A percentile compares a stretch with the other conserved stretches of the same genome.
These are phyloP conservation scores for Amyloporia xantha DNA, from an alignment of 768 basidiomycete genomes.

Conservation along the genomic window DNA sequence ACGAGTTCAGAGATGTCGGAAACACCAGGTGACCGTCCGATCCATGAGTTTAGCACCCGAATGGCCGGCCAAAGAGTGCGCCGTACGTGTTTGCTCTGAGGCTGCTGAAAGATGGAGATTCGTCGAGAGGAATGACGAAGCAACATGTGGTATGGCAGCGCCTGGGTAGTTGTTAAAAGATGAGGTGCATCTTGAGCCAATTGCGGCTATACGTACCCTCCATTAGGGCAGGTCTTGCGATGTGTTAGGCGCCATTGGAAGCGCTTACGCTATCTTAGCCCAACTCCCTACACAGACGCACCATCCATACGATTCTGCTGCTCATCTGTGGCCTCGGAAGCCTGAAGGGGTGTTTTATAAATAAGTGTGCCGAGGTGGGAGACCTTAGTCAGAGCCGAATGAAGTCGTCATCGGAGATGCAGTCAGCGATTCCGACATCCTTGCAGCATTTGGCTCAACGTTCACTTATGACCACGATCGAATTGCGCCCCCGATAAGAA, in stretches of 20 bases:
- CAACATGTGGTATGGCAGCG: conserved; percentile 48
- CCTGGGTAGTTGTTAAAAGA: conserved; percentile 67
- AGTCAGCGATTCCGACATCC: no score
- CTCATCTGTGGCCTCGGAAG: no score
- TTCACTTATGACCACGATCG: neutral
- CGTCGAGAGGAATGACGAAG: conserved; percentile 36
- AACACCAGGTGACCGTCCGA: conserved; percentile 59
- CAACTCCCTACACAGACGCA: no score
- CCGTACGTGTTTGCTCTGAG: conserved; percentile 45
- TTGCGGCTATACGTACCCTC: neutral
- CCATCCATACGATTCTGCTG: no score
- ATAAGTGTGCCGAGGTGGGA: no score
- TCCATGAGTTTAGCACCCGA: conserved; percentile 34
- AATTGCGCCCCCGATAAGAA: neutral
- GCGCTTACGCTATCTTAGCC: no score
- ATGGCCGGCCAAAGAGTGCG: conserved; percentile 60
- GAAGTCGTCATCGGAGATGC: neutral
- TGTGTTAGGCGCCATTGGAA: no score
- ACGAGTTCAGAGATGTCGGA: conserved; percentile 36
- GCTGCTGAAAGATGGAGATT: conserved; percentile 49
- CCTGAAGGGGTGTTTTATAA: no score
- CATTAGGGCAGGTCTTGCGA: conserved; percentile 2
- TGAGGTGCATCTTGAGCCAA: conserved; percentile 18
- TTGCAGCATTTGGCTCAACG: conserved; percentile 2
- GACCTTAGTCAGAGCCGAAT: conserved; percentile 1